Evolutionary conservation across 2,329 filamentous ascomycete species (phyloP).

Genomic region (Neoascochyta sp.): DNA sequence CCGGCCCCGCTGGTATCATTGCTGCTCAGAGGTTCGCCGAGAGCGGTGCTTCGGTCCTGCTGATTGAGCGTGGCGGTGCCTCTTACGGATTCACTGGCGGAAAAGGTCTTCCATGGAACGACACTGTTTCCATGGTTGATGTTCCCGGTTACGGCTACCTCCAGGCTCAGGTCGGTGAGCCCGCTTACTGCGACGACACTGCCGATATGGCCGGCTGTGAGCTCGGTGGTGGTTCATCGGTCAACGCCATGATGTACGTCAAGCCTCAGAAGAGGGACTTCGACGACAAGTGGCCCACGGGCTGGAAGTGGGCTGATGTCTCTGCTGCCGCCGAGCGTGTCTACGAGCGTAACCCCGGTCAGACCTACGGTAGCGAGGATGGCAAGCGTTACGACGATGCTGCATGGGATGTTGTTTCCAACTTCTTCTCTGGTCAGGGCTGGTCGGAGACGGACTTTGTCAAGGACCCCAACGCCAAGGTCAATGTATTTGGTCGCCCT

Average conservation of each 20-base stretch:
- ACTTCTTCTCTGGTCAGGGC: conserved; percentile 56
- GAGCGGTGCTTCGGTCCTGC: conserved; percentile 60
- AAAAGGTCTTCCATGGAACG: conserved; percentile 32
- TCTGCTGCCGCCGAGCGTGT: conserved; percentile 57
- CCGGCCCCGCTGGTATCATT: conserved; percentile 59
- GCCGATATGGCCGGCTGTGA: conserved; percentile 68
- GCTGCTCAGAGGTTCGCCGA: conserved; percentile 58
- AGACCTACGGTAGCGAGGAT: conserved; percentile 61
- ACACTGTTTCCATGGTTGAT: conserved; percentile 37
- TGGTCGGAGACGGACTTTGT: conserved; percentile 65
- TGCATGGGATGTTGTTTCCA: conserved; percentile 60
- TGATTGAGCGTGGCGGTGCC: conserved; percentile 47
- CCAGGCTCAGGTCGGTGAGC: conserved; percentile 26
- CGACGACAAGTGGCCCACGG: conserved; percentile 66
- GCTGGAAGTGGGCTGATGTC: conserved; percentile 66
- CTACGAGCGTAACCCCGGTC: conserved; percentile 69
- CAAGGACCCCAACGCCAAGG: conserved; percentile 57
- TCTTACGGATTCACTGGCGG: conserved; percentile 29
- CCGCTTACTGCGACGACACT: conserved; percentile 57
- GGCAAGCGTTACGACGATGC: conserved; percentile 61
- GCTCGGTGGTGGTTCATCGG: conserved; percentile 61
- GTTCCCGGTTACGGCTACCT: conserved; percentile 38
- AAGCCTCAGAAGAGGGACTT: conserved; percentile 53
- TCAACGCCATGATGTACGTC: conserved; percentile 56
- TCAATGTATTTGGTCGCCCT: conserved; percentile 57